Conservation (phyloP, 2,329 filamentous ascomycete genomes). For the Fusarium sp. region DNA sequence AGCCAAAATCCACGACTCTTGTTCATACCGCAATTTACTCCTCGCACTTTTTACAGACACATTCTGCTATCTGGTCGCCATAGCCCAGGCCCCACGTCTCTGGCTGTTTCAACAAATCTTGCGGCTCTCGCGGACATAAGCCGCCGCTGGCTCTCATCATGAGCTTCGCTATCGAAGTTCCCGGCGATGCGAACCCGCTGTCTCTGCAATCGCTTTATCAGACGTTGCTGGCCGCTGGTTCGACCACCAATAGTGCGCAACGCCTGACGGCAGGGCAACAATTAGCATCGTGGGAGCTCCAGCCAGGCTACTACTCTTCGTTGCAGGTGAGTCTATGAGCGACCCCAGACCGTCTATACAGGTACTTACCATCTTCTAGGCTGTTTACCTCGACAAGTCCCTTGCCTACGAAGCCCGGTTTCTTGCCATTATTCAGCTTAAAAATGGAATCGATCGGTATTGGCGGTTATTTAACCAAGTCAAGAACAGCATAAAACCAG, state of each 20-base stretch:
- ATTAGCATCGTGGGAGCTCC: conserved; percentile 77
- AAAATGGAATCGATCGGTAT: conserved; percentile 95
- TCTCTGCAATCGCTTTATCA: conserved; percentile 73
- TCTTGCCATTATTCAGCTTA: conserved; percentile 92
- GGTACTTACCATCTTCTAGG: conserved; percentile 60
- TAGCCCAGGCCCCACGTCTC: conserved; percentile 6
- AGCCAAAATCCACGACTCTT: conserved; percentile 37
- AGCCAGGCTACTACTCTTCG: conserved; percentile 74
- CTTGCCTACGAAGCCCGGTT: conserved; percentile 85
- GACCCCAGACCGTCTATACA: neutral
- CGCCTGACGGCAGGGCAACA: conserved; percentile 78
- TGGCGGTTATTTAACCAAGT: conserved; percentile 76
- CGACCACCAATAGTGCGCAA: conserved; percentile 69
- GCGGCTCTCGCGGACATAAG: conserved; percentile 40
- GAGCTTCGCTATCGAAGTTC: conserved; percentile 81
- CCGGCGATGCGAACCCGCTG: conserved; percentile 83
- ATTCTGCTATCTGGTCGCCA: conserved; percentile 9
- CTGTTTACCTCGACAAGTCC: conserved; percentile 83
- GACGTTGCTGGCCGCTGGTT: conserved; percentile 73
- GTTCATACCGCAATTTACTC: conserved; percentile 29
- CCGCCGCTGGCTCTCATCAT: conserved; percentile 59
- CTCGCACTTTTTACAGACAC: conserved; percentile 25
- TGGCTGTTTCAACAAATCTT: conserved; percentile 22
- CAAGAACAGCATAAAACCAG: conserved; percentile 76
- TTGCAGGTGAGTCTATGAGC: conserved; percentile 68